Evolutionary conservation across 805 yeast genomes (phyloP), one percentile per base, ranked within the genome.

Genomic region (Dipodascus geniculatus): DNA sequence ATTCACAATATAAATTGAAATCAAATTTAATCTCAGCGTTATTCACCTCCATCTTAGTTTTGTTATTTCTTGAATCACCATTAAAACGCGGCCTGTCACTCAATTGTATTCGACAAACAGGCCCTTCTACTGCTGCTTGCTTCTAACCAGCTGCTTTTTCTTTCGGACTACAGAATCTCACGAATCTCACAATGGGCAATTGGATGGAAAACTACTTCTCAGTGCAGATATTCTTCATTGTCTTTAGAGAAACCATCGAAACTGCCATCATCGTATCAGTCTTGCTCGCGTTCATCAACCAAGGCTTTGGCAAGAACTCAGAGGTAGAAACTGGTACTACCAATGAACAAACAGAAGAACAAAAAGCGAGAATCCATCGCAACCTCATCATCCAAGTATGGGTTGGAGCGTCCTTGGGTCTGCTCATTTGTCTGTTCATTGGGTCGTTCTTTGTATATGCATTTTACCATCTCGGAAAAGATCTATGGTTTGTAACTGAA

Each of bases 251-350:
- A 72, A 74, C 90, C 52, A 72, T 89, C 60, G 96, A 89, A 73
- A 95, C 96, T 14, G 85, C 87, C 52, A 77, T 89, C 57, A 84
- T 89, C 57, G 85, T 89, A 54, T 86, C 96, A 22, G 96, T 89
- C 49, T 73, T 89, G 58, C 74, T 89, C 55, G 91, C 96, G 42
- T 88, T 89, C 71, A 74, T 89, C 63, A 85, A 85, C 66, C 91
- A 85, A 66, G 85, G 95, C 54, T 77, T 89, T 61, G 90, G 82
- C 48, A 28, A 54, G 24, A 22, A 42, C 14, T 17, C 49, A n/a
- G 53, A 49, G n/a, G 8, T 19, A n/a, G 55, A 6, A 11, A 8
- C 23, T 20, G 49, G 51, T 28, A 22, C 53, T 14, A 22, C 31
- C 19, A 17, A 28, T n/a, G 53, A 51, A 16, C 51, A 48, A 6